Evolutionary conservation across 2,329 filamentous ascomycete genomes (phyloP).

Genomic region (Metarhizium robertsii): DNA sequence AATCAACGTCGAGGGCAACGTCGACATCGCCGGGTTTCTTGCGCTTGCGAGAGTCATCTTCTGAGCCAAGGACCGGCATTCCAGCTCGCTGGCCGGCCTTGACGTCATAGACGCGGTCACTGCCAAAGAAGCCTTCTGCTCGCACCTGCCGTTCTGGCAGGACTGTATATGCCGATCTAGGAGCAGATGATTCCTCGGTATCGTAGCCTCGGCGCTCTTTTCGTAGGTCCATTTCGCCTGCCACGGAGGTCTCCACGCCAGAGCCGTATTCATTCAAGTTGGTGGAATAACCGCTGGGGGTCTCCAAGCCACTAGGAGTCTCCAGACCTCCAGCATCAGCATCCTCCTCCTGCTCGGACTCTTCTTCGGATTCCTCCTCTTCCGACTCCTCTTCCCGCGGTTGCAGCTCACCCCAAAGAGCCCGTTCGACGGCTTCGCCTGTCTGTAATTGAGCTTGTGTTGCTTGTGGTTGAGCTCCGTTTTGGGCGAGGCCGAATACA

Average conservation of each 20-base stretch:
- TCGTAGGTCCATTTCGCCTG: constrained; percentile 82
- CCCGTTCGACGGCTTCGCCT: constrained; percentile 77
- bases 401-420: constrained; percentile 87
- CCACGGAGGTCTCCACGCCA: constrained; percentile 62
- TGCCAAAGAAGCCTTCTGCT: constrained; percentile 90
- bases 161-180: constrained; percentile 78
- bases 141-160: constrained; percentile 81
- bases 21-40: constrained; percentile 97
- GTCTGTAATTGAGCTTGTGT: constrained; percentile 30
- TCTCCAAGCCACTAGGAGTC: constrained; percentile 70
- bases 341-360: constrained; percentile 35
- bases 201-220: constrained; percentile 76
- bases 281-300: constrained; percentile 71
- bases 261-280: constrained; percentile 70
- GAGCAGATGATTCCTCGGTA: constrained; percentile 69
- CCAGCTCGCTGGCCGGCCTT: constrained; percentile 40
- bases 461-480: constrained; percentile 26
- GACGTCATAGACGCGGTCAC: constrained; percentile 87
- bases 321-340: constrained; percentile 58
- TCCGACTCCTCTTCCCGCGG: constrained; percentile 66
- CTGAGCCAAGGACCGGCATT: constrained; percentile 68
- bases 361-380: constrained; percentile 43
- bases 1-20: constrained; percentile 80
- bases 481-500: constrained; percentile 67
- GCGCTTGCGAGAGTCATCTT: constrained; percentile 69